Evolutionary conservation across 1,139 yeast species (phyloP).

Genomic region (Yamadazyma aaseri): DNA sequence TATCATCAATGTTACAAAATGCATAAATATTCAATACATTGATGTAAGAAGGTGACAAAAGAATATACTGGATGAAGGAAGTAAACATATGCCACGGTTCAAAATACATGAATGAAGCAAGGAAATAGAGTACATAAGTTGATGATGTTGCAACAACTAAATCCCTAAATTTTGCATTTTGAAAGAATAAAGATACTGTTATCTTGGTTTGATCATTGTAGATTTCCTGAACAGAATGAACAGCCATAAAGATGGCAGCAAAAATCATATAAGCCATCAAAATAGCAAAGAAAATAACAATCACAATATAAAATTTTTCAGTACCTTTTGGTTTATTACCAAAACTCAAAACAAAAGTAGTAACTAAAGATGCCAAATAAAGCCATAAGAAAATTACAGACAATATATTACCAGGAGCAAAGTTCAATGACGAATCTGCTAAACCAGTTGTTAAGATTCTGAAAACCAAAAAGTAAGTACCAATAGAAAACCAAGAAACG

Average conservation of each 20-base stretch:
- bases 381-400: conserved; percentile 87
- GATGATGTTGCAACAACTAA: conserved; percentile 49
- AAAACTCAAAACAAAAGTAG: conserved; percentile 86
- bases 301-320: conserved; percentile 74
- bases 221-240: conserved; percentile 40
- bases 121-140: conserved; percentile 46
- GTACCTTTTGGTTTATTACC: conserved; percentile 97
- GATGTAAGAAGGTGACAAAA: conserved; percentile 47
- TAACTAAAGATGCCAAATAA: conserved; percentile 81
- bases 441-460: conserved; percentile 72
- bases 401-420: conserved; percentile 71
- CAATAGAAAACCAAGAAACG: conserved; percentile 79
- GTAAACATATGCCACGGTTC: conserved; percentile 57
- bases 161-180: conserved; percentile 45
- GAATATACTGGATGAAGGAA: conserved; percentile 44
- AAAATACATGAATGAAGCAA: conserved; percentile 47
- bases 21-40: conserved; percentile 51
- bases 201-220: conserved; percentile 28
- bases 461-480: conserved; percentile 78
- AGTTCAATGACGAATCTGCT: conserved; percentile 45
- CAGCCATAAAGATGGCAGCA: conserved; percentile 51
- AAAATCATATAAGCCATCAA: conserved; percentile 91
- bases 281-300: conserved; percentile 84
- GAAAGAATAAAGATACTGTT: conserved; percentile 39
- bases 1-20: conserved; percentile 50